Base-by-base conservation (phyloP, 2,329 filamentous ascomycete genomes). In the Sarocladium oryzae region DNA sequence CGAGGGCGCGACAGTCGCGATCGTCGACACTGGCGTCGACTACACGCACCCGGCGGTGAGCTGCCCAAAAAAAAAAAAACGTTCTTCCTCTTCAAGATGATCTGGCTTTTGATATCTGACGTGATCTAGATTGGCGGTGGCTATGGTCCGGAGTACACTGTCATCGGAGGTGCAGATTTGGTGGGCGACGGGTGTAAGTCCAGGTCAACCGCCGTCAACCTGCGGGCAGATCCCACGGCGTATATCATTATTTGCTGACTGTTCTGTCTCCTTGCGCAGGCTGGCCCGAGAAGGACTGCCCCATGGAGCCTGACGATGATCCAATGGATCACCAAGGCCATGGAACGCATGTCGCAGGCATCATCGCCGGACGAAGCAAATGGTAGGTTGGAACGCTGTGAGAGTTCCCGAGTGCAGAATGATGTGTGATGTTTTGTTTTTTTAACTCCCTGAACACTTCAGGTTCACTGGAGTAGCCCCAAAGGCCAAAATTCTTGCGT, bases 291-390 rank as follows among this genome's bases (percentile, higher is more conserved):
- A 18, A 56, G 50, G 41, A 23, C 41, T 2, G 23, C 23, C 13
- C 40, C 4, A 4, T 28, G 11, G 40, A 45, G 18, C 62, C 63
- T 0, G 56, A 63, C 49, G 55, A 54, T 7, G 62, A 66, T 38
- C 63, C 63, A 2, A 53, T 54, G 15, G 62, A 64, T 24, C 51
- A 57, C 1, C 28, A 55, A 13, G 63, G 61, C 18, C 59, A 64
- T 40, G 59, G 63, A 18, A 63, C 62, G 10, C 63, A 66, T 33
- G 62, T 66, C 2, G 55, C 62, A 30, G 63, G 63, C 3, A 66
- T 66, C 20, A 56, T 66, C 37, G 63, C 63, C 7, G 63, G 59
- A 3, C 54, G 60, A 41, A 57, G 52, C 4, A 55, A 56, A 21
- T 37, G 20, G 26, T 36, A 28, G 9, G 35, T 37, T 13, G 3